These are phyloP conservation scores for Raffaelea deltoideospora DNA, from an alignment of 2,329 filamentous ascomycete species.

Conservation along the genomic window DNA sequence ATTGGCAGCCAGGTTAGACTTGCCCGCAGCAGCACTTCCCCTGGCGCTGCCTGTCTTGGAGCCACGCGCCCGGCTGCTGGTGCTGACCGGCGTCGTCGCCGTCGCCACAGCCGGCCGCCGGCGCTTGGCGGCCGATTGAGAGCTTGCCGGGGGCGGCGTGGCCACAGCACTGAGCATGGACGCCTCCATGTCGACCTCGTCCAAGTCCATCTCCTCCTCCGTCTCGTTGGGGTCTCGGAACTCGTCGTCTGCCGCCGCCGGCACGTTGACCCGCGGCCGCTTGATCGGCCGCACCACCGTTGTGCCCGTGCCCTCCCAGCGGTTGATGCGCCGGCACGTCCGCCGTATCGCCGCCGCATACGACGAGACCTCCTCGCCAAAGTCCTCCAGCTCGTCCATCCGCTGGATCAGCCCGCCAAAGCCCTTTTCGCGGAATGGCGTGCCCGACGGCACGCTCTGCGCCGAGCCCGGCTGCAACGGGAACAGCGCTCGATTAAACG, in stretches of 20 bases:
- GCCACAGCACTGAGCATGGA: background rate
- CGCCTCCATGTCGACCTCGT: conserved; percentile 11
- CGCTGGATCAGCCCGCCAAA: conserved; percentile 51
- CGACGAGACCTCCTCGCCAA: conserved; percentile 56
- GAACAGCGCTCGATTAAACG: conserved; percentile 13
- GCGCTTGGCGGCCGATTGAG: conserved; percentile 3
- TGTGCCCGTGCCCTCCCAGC: conserved; percentile 43
- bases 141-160: background rate
- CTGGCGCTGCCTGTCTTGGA: conserved; percentile 1
- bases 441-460: conserved; percentile 10
- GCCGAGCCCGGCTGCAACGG: conserved; percentile 7
- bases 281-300: conserved; percentile 33
- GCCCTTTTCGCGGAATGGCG: conserved; percentile 37
- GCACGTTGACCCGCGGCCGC: conserved; percentile 14
- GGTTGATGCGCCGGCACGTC: conserved; percentile 46
- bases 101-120: conserved; percentile 2
- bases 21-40: too few species aligned
- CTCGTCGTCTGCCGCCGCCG: conserved; percentile 11
- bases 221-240: conserved; percentile 17
- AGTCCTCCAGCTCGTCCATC: conserved; percentile 51
- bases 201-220: conserved; percentile 14
- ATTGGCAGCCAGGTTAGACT: too few species aligned
- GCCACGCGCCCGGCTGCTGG: conserved; percentile 9
- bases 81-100: too few species aligned
- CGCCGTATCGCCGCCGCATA: conserved; percentile 53